Base-by-base conservation (phyloP, 176 grass and related monocot species). In the Leersia perrieri region DNA sequence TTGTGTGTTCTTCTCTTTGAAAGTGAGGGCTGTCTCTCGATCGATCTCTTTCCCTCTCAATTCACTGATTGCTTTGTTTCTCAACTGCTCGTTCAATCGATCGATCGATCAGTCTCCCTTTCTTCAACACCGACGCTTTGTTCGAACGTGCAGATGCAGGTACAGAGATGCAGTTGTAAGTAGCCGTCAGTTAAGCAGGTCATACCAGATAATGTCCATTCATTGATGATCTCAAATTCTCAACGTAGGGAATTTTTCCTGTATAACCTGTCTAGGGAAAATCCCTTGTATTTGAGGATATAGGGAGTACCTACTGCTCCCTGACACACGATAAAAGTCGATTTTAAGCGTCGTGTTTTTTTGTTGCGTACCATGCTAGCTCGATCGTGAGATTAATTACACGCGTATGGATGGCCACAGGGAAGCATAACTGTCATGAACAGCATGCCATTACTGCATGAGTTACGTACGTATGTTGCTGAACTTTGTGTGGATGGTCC, bases 371-470 rank as follows among this genome's bases (percentile, higher is more conserved):
- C n/a, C n/a, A n/a, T n/a, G n/a, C n/a, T n/a, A n/a, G n/a, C n/a
- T n/a, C n/a, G n/a, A n/a, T n/a, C n/a, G n/a, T 23, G 60, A 45
- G 8, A 12, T 32, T 60, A 38, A 28, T 16, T 34, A 9, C n/a
- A 26, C 2, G 23, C 62, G 40, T 23, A 20, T 10, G 42, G 44
- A 68, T 7, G 7, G n/a, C n/a, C n/a, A n/a, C n/a, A 1, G 33
- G 62, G 15, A 45, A 7, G 55, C 61, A 58, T 35, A 32, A 29
- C 58, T 58, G 80, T 66, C 86, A 72, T 23, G n/a, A 75, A 62
- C 72, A 82, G 51, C 45, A 0, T 16, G 22, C 34, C 6, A 68
- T 75, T 45, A 26, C 18, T 26, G 4, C 47, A 7, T 22, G 47
- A 0, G 47, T 51, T 51, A 22, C 14, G 45, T 51, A 14, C 47